These are phyloP conservation scores for Epichloe hybrida DNA, from an alignment of 2,329 filamentous ascomycete genomes.

Conservation along the genomic window DNA sequence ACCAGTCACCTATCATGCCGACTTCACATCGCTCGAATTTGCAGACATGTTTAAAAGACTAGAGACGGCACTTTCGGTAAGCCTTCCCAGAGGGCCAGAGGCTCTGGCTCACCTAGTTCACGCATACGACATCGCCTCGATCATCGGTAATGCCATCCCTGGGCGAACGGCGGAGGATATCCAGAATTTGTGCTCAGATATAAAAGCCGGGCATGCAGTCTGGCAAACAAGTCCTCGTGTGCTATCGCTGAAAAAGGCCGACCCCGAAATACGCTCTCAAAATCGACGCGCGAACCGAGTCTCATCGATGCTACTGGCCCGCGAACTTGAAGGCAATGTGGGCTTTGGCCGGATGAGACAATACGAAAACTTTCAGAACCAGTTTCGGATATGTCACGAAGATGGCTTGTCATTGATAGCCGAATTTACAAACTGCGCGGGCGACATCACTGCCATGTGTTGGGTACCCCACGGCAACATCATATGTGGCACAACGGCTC, in stretches of 20 bases:
- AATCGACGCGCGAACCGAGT: constrained; percentile 15
- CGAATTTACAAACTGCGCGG: constrained; percentile 48
- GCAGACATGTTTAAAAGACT: constrained; percentile 12
- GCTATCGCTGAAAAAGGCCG: constrained; percentile 12
- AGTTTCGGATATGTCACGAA: constrained; percentile 32
- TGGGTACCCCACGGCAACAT: constrained; percentile 43
- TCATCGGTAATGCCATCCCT: constrained; percentile 11
- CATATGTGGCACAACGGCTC: constrained; percentile 48
- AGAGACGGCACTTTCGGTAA: constrained; percentile 6
- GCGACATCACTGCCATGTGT: constrained; percentile 43
- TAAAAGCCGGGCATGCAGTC: constrained; percentile 12
- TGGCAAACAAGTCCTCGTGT: constrained; percentile 7
- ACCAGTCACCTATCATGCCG: constrained; percentile 27
- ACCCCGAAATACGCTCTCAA: constrained; percentile 6
- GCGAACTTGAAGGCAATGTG: constrained; percentile 34
- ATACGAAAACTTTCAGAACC: constrained; percentile 31
- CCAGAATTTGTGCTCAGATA: constrained; percentile 19
- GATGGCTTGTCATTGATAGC: constrained; percentile 36
- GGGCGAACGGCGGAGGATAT: constrained; percentile 16
- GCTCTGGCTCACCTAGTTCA: constrained; percentile 10
- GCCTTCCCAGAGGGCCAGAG: constrained; percentile 8
- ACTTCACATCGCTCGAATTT: constrained; percentile 29
- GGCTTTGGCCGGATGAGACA: constrained; percentile 27
- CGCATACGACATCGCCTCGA: constrained; percentile 11
- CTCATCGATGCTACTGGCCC: constrained; percentile 30